Evolutionary conservation across 345 rosid species (phyloP), one percentile per base, ranked within the genome.

Genomic region (Eucalyptus shirleyi): DNA sequence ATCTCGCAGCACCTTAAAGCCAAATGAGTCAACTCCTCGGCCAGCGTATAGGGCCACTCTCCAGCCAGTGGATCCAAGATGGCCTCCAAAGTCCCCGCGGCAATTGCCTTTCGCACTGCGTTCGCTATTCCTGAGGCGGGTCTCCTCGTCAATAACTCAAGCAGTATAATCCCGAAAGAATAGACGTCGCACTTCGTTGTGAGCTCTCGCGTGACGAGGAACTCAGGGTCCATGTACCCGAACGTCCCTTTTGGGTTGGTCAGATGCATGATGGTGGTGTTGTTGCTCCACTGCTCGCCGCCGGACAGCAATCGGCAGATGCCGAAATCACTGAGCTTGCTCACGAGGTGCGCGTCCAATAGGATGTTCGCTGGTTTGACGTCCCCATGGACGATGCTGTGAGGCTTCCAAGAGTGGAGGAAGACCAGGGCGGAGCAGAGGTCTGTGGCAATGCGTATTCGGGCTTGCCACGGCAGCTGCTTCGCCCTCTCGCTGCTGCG

Each of bases 311-410:
- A 87, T 96, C 93, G 89, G 96, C 96, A 50, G 87, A 90, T 83
- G 95, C 99, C 98, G 89, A 96, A 95, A 92, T 95, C 97, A 42
- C 96, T 93, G 32, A 97, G 95, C 91, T 97, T 97, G 91, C 95
- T 93, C 88, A 93, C 95, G 86, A 93, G 93, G 90, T 97, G 95
- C 50, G 93, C 87, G 88, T 97, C 99, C 40, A 96, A 96, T 72
- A 96, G 97, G 91, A 97, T 89, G 88, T 97, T 96, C 87, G 92
- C 92, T 26, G 98, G 98, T 90, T 96, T 97, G 86, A 96, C 88
- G 89, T 97, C 98, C 67, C 99, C 99, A 51, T 96, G 99, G 88
- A 96, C 95, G 69, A 96, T 93, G 93, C 94, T 92, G 89, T 94
- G 95, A 91, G 97, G 95, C 91, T 94, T 93, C 89, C 93, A 91